These are phyloP conservation scores for Peronospora farinosa DNA, from an alignment of 352 stramenopile species.

Conservation along the genomic window DNA sequence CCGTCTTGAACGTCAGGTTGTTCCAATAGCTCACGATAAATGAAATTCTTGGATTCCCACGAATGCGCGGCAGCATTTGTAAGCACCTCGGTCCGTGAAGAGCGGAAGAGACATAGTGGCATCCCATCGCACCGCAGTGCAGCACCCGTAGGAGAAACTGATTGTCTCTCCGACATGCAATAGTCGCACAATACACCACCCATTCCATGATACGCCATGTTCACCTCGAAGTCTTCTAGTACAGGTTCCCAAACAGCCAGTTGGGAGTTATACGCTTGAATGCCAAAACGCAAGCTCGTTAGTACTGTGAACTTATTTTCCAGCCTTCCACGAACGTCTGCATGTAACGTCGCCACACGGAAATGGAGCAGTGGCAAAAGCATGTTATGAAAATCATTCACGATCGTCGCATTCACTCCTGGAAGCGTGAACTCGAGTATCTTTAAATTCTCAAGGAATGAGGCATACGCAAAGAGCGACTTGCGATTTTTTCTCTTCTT, in stretches of 20 bases:
- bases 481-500: conserved; percentile 23
- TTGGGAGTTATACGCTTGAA: conserved; percentile 85
- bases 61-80: conserved; percentile 54
- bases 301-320: conserved; percentile 59
- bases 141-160: conserved; percentile 50
- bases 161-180: conserved; percentile 68
- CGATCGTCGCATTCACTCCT: conserved; percentile 69
- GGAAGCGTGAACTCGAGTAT: conserved; percentile 71
- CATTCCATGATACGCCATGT: conserved; percentile 58
- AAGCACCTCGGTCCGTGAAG: conserved; percentile 59
- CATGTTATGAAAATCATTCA: conserved; percentile 88
- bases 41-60: conserved; percentile 79
- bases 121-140: conserved; percentile 60
- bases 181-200: conserved; percentile 72
- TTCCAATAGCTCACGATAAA: conserved; percentile 69
- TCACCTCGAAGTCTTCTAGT: conserved; percentile 80
- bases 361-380: conserved; percentile 72
- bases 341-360: conserved; percentile 57
- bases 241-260: conserved; percentile 80
- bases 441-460: conserved; percentile 59
- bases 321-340: conserved; percentile 56
- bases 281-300: conserved; percentile 52
- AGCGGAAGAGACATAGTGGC: conserved; percentile 64
- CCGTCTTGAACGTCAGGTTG: conserved; percentile 49
- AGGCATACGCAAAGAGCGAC: conserved; percentile 17